Base-by-base conservation (phyloP, 2,329 filamentous ascomycete genomes). In the Lizonia empirigonia region DNA sequence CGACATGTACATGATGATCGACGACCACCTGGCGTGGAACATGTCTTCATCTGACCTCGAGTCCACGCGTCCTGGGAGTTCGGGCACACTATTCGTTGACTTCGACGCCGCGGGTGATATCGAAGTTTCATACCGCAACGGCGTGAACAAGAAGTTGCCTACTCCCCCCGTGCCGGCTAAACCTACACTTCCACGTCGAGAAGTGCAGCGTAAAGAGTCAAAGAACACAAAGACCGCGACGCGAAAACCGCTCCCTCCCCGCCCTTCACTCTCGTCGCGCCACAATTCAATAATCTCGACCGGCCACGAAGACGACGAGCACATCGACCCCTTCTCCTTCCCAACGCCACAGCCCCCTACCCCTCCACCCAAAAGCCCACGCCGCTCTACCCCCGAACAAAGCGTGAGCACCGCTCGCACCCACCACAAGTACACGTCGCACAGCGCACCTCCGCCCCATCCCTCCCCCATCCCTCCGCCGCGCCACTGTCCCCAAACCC, bases 71-170 rank as follows among this genome's bases (percentile, higher is more conserved):
- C 30, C 53, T 19, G 23, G 36, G 26, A 18, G 23, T 33, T 35
- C 44, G 1, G 58, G 58, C 7, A 67, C 65, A 2, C 45, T 68
- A 51, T 53, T 67, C 18, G 53, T 68, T 1, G 64, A 68, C 36
- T 68, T 56, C 36, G 56, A 60, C 18, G 32, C 52, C 1, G 26
- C 19, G 6, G 51, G 38, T 1, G 13, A 47, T 0, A 33, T 52
- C 32, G 42, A 52, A 4, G 40, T 54, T 7, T 46, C 40, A 5
- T 54, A 38, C 16, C 51, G 51, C 10, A 34, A 44, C 10, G 49
- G 49, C 16, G 20, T 52, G 7, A 33, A 52, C 4, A 52, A 52
- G 49, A 52, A 44, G 30, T 15, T 52, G 20, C 49, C 49, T 16
- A 15, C 18, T n/a, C 49, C 49, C 12, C 42, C 37, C 5, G 32